Base-by-base conservation (phyloP, 257 asterid genomes). In the Lithospermum erythrorhizon region DNA sequence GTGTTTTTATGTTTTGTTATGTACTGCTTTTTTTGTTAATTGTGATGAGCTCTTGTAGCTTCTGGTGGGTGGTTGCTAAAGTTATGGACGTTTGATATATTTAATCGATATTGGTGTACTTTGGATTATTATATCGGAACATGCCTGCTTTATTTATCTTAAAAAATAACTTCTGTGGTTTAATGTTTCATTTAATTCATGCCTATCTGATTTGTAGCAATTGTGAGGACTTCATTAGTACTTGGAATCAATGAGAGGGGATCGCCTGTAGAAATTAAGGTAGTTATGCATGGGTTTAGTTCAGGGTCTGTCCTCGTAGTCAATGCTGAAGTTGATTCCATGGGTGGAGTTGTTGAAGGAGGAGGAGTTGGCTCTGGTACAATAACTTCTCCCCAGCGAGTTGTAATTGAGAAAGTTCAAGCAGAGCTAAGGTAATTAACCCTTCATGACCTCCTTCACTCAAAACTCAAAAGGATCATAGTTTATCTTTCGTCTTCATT, bases 281-380 rank as follows among this genome's bases (percentile, higher is more conserved):
- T 64, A 58, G 93, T 79, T 68, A 83, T 84, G 90, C 86, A 78
- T 83, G 93, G 93, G 81, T 83, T 84, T 82, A 72, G 76, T 74
- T 70, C 87, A 70, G 79, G 79, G 63, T 73, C 85, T 84, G 79
- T 68, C 78, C 81, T 74, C 66, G 22, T 81, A 87, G 95, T 85
- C 85, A 74, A 84, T 83, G 88, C 95, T 76, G 90, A 83, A 75
- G 85, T 79, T 77, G 95, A 81, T 83, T 87, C 90, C 70, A 90
- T 90, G 97, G 97, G 90, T 64, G 95, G 90, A 64, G 88, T 82
- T 77, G 83, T 81, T 78, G 97, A 84, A 74, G 85, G 85, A 49
- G 89, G 87, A 80, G 89, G 90, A 80, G 89, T 78, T 78, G 83
- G 84, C 67, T 67, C 75, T 78, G 84, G 78, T 57, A 80, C 72